Percentiles rank a stretch among this genome's conserved stretches.
Evolutionary conservation across 495 filamentous ascomycete species (phyloP).

Genomic region (Hypomontagnella monticulosa): DNA sequence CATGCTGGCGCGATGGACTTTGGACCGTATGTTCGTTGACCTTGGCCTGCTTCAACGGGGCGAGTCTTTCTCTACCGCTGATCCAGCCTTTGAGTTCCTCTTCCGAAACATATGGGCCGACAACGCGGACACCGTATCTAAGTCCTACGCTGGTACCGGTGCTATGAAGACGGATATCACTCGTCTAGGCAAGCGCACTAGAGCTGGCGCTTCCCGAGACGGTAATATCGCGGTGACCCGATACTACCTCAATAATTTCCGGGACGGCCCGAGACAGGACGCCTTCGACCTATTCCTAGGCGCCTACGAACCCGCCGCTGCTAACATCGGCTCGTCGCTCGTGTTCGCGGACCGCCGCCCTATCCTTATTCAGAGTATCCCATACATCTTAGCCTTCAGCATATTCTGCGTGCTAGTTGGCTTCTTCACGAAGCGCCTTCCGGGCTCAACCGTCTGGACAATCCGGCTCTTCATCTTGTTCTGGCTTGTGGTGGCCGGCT

Average conservation of each 20-base stretch:
- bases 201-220: conserved; percentile 82
- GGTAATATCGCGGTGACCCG: conserved; percentile 81
- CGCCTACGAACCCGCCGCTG: conserved; percentile 75
- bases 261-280: conserved; percentile 92
- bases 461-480: conserved; percentile 79
- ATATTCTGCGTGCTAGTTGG: conserved; percentile 87
- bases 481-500: conserved; percentile 74
- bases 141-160: conserved; percentile 91
- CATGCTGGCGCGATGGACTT: conserved; percentile 86
- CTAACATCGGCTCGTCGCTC: conserved; percentile 68
- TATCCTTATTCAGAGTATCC: conserved; percentile 84
- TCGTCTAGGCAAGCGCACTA: conserved; percentile 85
- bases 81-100: conserved; percentile 79
- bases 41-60: conserved; percentile 76
- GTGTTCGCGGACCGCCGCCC: conserved; percentile 90
- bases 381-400: conserved; percentile 88
- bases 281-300: conserved; percentile 95
- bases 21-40: conserved; percentile 88
- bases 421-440: conserved; percentile 71
- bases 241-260: conserved; percentile 90
- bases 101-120: conserved; percentile 99
- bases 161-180: conserved; percentile 98
- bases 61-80: conserved; percentile 73
- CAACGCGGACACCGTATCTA: conserved; percentile 94
- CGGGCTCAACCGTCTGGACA: conserved; percentile 77